These are phyloP conservation scores for Ustilago lituana DNA, from an alignment of 1,284 basidiomycete species.

Conservation along the genomic window DNA sequence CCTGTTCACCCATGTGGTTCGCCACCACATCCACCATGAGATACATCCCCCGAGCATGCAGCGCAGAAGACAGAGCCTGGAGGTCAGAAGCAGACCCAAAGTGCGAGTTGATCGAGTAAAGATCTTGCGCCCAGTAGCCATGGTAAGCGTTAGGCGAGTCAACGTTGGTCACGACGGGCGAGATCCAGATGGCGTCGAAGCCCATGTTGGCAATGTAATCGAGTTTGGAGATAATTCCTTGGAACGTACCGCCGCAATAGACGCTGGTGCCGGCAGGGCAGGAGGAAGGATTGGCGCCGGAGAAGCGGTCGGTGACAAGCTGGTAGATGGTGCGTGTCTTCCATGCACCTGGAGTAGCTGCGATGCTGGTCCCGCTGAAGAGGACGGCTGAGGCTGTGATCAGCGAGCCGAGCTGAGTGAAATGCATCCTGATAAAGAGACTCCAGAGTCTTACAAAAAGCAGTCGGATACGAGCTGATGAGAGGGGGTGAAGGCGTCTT, in stretches of 20 bases:
- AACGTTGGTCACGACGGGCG: slow-evolving; percentile 75
- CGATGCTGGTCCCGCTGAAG: not conserved
- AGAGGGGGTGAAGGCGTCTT: too few species aligned
- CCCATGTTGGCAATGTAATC: slow-evolving; percentile 82
- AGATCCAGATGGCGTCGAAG: slow-evolving; percentile 76
- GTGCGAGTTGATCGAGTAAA: slow-evolving; percentile 74
- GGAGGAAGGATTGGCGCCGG: slow-evolving; percentile 66
- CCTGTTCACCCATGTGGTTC: slow-evolving; percentile 73
- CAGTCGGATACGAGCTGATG: too few species aligned
- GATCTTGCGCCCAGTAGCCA: slow-evolving; percentile 72
- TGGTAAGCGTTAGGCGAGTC: slow-evolving; percentile 75
- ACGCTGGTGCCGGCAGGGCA: slow-evolving; percentile 73
- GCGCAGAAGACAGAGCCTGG: slow-evolving; percentile 73
- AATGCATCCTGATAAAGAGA: slow-evolving; percentile 10
- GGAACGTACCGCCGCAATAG: slow-evolving; percentile 82
- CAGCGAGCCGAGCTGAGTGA: not conserved
- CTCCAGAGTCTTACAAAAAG: too few species aligned
- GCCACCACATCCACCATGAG: slow-evolving; percentile 83
- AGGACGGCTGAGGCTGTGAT: slow-evolving; percentile 6
- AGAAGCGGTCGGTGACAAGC: slow-evolving; percentile 80
- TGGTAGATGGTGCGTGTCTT: slow-evolving; percentile 66
- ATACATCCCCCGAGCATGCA: slow-evolving; percentile 78
- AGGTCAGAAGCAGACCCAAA: slow-evolving; percentile 79
- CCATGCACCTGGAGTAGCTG: slow-evolving; percentile 14
- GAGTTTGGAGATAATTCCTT: slow-evolving; percentile 76